Percentiles rank a stretch among this genome's conserved stretches.
phyloP scores from a whole-genome alignment of 371 early-diverging fungal species.

The Lichtheimia hyalospora region DNA sequence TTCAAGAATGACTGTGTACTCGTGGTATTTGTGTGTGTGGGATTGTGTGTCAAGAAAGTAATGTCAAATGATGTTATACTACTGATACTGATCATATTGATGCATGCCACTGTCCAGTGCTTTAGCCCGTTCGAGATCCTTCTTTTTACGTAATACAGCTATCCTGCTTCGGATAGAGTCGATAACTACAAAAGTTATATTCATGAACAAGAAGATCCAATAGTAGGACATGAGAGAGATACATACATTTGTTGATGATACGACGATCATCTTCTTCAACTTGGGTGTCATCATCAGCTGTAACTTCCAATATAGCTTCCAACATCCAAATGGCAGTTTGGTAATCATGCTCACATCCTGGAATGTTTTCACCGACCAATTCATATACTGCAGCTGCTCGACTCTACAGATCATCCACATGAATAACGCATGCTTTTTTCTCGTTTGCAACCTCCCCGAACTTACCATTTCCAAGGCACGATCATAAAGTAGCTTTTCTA shows the following conservation, averaged over 20 bases:
- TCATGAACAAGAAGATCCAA: slow-evolving; percentile 1
- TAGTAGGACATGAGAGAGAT: background rate
- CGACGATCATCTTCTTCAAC: slow-evolving; percentile 61
- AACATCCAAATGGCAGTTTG: slow-evolving; percentile 80
- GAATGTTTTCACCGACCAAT: slow-evolving; percentile 54
- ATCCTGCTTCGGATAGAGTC: slow-evolving; percentile 49
- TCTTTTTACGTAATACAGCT: slow-evolving; percentile 35
- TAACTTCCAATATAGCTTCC: slow-evolving; percentile 67
- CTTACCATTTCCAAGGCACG: slow-evolving; percentile 63
- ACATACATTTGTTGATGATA: slow-evolving; percentile 61
- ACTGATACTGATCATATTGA: background rate
- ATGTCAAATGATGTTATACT: background rate
- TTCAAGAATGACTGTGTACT: too few relatives aligned
- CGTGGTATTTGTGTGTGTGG: too few relatives aligned
- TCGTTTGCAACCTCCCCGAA: too few relatives aligned
- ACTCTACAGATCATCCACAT: too few relatives aligned
- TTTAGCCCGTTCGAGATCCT: slow-evolving; percentile 5
- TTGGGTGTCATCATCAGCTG: slow-evolving; percentile 39
- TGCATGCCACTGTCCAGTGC: background rate
- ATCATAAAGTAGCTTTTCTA: slow-evolving; percentile 73
- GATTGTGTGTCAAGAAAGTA: too few relatives aligned
- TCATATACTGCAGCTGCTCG: slow-evolving; percentile 55
- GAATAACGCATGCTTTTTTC: too few relatives aligned
- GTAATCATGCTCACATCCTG: slow-evolving; percentile 74
- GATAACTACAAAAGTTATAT: slow-evolving; percentile 28